Evolutionary conservation across 345 rosid species (phyloP), one percentile per base, ranked within the genome.

Genomic region (Schrenkiella parvula): DNA sequence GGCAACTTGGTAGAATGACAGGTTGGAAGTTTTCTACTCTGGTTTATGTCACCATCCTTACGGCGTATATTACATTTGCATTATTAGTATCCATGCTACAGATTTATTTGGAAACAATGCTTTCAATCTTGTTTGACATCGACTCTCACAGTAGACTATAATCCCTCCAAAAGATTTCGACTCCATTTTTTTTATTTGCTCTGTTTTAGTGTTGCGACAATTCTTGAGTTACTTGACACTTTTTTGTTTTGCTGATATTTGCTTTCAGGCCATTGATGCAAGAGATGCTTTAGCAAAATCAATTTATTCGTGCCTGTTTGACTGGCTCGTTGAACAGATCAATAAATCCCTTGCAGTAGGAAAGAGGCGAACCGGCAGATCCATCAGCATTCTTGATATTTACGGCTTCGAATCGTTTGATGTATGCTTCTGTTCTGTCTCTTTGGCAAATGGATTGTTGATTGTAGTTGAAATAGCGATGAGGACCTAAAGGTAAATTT

Each of bases 351-450:
- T 95, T 56, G 91, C 93, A 23, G 97, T 88, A 73, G 97, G 99
- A 70, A 95, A 95, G 82, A 84, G 87, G 70, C 82, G 95, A 78
- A 87, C 96, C 1, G 97, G 99, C 64, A 84, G 99, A 88, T 89
- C 97, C 72, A 95, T 95, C 77, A 91, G 99, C 84, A 95, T 95
- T 85, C 96, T 95, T 73, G 99, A 95, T 81, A 95, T 95, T 55
- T 95, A 95, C 73, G 99, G 99, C 76, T 95, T 95, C 75, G 99
- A 95, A 80, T 95, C 99, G 14, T 95, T 95, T 87, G 87, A 89
- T 76, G 99, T 95, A 86, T 69, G 89, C 63, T 63, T 15, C 71
- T 47, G 6, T 53, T 37, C 32, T 43, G 73, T 43, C 44, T 70
- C 71, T 72, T 68, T 58, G 11, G 41, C 4, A 46, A 51, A 53